Base-by-base conservation (phyloP, 1,139 yeast genomes). In the Kazachstania sp. region DNA sequence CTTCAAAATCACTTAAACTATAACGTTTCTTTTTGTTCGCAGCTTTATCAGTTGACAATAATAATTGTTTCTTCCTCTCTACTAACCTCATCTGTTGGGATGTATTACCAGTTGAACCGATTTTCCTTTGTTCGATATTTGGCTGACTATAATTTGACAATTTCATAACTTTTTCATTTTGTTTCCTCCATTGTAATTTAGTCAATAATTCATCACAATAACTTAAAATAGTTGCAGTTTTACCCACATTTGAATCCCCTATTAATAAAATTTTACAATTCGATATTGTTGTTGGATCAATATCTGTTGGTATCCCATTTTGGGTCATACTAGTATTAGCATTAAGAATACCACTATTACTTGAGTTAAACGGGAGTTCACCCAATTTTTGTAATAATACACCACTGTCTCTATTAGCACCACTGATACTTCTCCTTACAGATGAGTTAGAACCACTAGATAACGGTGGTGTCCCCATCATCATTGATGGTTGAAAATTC, bases 161-260 rank as follows among this genome's bases (percentile, higher is more conserved):
- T 19, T 36, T 36, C 38, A 36, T 36, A 37, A 43, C 18, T 19
- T 15, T 32, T 16, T 32, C 36, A 8, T n/a, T 32, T 32, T 32
- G 36, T 15, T 26, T 26, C 18, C 37, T 50, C 26, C 54, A 48
- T 42, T 60, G 64, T 4, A 56, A 51, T 39, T 52, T 51, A 1
- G 65, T 58, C 13, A 63, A 61, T 16, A 64, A 47, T 39, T 69
- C 71, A 45, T 69, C 66, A 50, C 70, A 68, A 48, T 68, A 71
- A 23, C 68, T 65, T n/a, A 70, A 50, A 4, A 71, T 65, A 51
- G 71, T 59, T 1, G 74, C 73, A 3, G 72, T 68, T 50, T 71
- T 71, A 1, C 74, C 75, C 3, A 71, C 73, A 11, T 71, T 70
- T 1, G 74, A 69, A 42, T 70, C 71, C 2, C 74, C 74, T 20